A percentile compares a stretch with the other conserved stretches of the same genome.
These are phyloP conservation scores for Solanum bulbocastanum DNA, from an alignment of 257 asterid species.

Conservation along the genomic window DNA sequence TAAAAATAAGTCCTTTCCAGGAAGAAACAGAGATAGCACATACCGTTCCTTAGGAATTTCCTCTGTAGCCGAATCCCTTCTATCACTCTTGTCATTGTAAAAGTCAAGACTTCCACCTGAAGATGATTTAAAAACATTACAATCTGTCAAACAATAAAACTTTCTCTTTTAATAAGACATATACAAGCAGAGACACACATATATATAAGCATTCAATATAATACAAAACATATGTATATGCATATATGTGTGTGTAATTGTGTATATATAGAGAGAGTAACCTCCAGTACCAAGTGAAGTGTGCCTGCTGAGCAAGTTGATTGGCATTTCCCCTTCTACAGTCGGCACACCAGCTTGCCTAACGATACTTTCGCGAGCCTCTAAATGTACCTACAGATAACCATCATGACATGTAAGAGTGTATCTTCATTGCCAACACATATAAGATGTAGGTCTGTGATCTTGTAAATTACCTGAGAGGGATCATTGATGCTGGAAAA, in stretches of 20 bases:
- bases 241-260: not conserved
- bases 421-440: not conserved
- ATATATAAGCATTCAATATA: not conserved
- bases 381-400: not conserved
- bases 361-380: not conserved
- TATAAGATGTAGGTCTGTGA: not conserved
- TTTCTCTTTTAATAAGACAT: not conserved
- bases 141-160: not conserved
- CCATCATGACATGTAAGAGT: not conserved
- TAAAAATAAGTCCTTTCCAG: not conserved
- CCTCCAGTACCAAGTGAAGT: conserved; percentile 2
- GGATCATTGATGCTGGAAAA: conserved; percentile 25
- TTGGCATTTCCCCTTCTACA: conserved; percentile 1
- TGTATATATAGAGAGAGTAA: not conserved
- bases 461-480: conserved; percentile 41
- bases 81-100: not conserved
- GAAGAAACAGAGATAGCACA: not conserved
- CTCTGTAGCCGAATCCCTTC: not conserved
- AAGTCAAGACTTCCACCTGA: not conserved
- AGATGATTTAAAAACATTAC: not conserved
- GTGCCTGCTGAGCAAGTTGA: not conserved
- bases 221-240: not conserved
- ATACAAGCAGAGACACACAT: not conserved
- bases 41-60: not conserved
- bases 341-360: not conserved